Evolutionary conservation across 352 stramenopile species (phyloP), one percentile per base, ranked within the genome.

Genomic region (Phytophthora hibernalis): DNA sequence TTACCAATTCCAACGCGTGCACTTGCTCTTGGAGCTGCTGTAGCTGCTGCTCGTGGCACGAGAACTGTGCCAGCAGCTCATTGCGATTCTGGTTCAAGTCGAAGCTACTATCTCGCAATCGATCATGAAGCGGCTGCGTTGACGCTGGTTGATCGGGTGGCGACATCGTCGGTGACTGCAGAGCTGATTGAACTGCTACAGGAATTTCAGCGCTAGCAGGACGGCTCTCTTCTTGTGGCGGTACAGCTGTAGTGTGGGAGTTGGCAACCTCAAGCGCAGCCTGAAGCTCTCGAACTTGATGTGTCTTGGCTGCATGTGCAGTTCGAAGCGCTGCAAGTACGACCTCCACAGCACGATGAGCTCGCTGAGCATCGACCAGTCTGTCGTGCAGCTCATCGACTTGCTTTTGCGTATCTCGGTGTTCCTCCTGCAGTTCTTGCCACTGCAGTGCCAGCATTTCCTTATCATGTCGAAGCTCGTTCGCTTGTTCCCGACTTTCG

Each of bases 301-400:
- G 53, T 18, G 22, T 75, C 33, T 45, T 76, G 40, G 37, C 74
- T 58, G 58, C 33, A 68, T 64, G 48, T 38, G 49, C 13, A 54
- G 66, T 52, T 60, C 64, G 16, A 74, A 68, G 47, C 57, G 42
- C 35, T 31, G 48, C 37, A 68, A 75, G 30, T 38, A 68, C 33
- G 50, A 71, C 49, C 24, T 77, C 68, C 12, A 71, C 50, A 43
- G 67, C 67, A 16, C 67, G 68, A 64, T 75, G 68, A 1, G 68
- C 40, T 30, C 68, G 55, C 52, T 91, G 76, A 1, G 76, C 72
- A 7, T 79, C 74, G 16, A 91, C 76, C 8, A 91, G 70, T 11
- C 76, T 70, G 16, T 66, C 56, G 48, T 91, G 85, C 16, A 93
- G 65, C 48, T 90, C 80, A 6, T 91, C 81, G 1, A 74, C 68